These are phyloP conservation scores for Phytophthora citrophthora DNA, from an alignment of 352 stramenopile genomes.

Conservation along the genomic window DNA sequence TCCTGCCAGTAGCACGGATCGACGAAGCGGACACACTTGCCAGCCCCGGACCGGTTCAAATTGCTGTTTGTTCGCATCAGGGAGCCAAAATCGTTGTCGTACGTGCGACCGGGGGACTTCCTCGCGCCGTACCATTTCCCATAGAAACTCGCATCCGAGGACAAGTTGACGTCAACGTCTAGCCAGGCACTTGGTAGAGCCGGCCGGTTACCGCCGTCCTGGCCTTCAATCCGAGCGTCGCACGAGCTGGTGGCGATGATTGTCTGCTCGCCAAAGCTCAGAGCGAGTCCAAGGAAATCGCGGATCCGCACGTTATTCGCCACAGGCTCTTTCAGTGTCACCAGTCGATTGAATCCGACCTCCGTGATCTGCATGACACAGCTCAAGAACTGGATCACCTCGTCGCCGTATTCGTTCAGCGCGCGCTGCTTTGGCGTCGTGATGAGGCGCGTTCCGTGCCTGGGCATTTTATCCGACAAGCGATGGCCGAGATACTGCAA, in stretches of 20 bases:
- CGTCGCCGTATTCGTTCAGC: constrained; percentile 62
- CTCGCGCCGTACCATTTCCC: constrained; percentile 39
- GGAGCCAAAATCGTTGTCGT: constrained; percentile 28
- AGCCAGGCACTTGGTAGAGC: constrained; percentile 73
- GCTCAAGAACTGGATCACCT: constrained; percentile 62
- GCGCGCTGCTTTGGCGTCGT: constrained; percentile 39
- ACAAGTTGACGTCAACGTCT: constrained; percentile 42
- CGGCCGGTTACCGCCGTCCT: constrained; percentile 42
- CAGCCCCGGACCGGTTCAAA: constrained; percentile 17
- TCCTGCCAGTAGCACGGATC: constrained; percentile 55
- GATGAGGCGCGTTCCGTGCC: constrained; percentile 32
- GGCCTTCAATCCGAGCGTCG: constrained; percentile 69
- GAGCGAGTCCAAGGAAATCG: constrained; percentile 70
- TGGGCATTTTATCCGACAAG: constrained; percentile 63
- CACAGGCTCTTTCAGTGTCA: constrained; percentile 63
- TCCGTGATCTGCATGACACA: constrained; percentile 72
- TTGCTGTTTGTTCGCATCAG: constrained; percentile 18
- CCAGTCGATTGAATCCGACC: constrained; percentile 71
- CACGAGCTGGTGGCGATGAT: constrained; percentile 77
- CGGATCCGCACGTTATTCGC: constrained; percentile 68
- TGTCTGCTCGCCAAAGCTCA: constrained; percentile 55
- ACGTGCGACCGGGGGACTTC: constrained; percentile 25
- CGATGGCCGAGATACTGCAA: constrained; percentile 70
- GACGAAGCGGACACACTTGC: constrained; percentile 70
- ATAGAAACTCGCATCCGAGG: constrained; percentile 37